These are phyloP conservation scores for Pleoardoris graminearum DNA, from an alignment of 2,329 filamentous ascomycete species.

Conservation along the genomic window DNA sequence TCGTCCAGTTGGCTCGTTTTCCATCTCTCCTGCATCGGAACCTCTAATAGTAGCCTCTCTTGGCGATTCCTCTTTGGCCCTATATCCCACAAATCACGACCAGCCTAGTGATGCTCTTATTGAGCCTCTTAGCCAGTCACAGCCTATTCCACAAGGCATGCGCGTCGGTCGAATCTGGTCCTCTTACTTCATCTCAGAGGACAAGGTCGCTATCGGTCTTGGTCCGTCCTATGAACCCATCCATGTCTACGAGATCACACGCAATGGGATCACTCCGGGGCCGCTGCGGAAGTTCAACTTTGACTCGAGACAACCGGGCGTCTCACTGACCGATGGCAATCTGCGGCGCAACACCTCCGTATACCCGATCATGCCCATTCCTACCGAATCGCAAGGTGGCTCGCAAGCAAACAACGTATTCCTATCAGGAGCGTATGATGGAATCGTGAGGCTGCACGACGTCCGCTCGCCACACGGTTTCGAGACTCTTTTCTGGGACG, in stretches of 20 bases:
- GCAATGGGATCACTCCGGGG: conserved; percentile 47
- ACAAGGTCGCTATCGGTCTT: conserved; percentile 57
- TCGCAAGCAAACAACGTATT: conserved; percentile 55
- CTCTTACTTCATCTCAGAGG: conserved; percentile 56
- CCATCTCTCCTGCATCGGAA: conserved; percentile 47
- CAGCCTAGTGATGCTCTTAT: conserved; percentile 33
- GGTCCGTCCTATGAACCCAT: conserved; percentile 50
- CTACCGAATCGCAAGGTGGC: conserved; percentile 33
- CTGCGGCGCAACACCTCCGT: conserved; percentile 39
- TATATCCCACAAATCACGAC: conserved; percentile 48
- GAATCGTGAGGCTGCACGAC: conserved; percentile 62
- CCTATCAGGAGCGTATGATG: conserved; percentile 63
- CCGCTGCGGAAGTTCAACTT: conserved; percentile 48
- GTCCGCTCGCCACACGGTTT: conserved; percentile 56
- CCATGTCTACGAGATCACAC: conserved; percentile 55
- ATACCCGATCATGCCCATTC: conserved; percentile 52
- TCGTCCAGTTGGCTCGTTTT: conserved; percentile 52
- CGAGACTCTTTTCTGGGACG: conserved; percentile 57
- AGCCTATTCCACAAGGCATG: conserved; percentile 15
- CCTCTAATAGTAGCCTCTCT: conserved; percentile 58
- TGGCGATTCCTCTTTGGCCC: conserved; percentile 49
- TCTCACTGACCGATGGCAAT: not conserved
- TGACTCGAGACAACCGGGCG: conserved; percentile 14
- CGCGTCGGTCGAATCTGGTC: conserved; percentile 50
- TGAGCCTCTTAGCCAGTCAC: conserved; percentile 22